Base-by-base conservation (phyloP, 345 rosid genomes). In the Brassica carinata region DNA sequence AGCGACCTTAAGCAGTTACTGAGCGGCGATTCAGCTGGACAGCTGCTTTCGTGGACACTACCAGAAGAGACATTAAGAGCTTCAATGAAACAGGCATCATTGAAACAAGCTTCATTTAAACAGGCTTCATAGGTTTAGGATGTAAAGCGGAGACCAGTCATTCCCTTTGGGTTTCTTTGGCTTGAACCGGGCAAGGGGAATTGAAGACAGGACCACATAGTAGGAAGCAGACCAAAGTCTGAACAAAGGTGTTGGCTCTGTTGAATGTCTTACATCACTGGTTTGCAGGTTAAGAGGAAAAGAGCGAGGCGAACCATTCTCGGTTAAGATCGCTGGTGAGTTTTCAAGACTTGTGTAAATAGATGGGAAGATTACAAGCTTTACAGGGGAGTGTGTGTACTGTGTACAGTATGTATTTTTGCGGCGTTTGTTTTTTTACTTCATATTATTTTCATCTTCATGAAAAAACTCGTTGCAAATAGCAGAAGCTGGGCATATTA, bases 1-100 rank as follows among this genome's bases (percentile, higher is more conserved):
- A 83, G 87, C 48, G 95, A 93, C 79, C 86, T 92, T 79, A 96
- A 92, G 89, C 99, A 96, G 87, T 83, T 96, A 68, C 86, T 96
- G 45, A 96, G 92, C 71, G 99, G 99, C 66, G 99, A 96, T 83
- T 90, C 90, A 19, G 85, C 80, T 23, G 99, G 99, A 78, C 92
- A 93, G 81, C 80, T 96, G 83, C 73, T 86, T 33, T 93, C 99
- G 11, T 96, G 98, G 99, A 92, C 93, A 4, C 71, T 94, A 15
- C 92, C 91, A 26, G 99, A 93, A 67, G 98, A 90, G 84, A 87
- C 87, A 82, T 84, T 87, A 73, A 87, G 82, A 84, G 82, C 86
- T 77, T 89, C 98, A 51, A 0, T 69, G 80, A 70, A 75, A 70
- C 76, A 74, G 8, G 75, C 81, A 76, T 79, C 83, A 34, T 0